Base-by-base conservation (phyloP, 1,284 basidiomycete species). In the Tilletiaria anomala region DNA sequence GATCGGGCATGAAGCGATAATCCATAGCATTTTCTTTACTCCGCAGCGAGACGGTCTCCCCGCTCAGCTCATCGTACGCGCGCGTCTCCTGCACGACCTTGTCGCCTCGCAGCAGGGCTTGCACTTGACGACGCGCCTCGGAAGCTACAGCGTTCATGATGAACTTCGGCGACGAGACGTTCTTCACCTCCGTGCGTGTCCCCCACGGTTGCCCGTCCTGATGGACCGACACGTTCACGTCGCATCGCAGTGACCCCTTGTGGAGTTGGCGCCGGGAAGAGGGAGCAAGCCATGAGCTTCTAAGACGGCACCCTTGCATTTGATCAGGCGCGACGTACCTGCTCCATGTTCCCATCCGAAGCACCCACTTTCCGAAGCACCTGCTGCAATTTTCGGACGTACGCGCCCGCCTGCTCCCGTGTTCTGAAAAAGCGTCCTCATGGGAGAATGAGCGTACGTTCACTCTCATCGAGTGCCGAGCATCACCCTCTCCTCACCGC, bases 1-100 rank as follows among this genome's bases (percentile, higher is more conserved):
- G 80, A 65, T 97, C 93, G 0, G 93, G 93, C 86, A 99, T 89
- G 70, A 94, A 99, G 5, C 91, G 76, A 67, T 97, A 99, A 65
- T 97, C 91, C 4, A 83, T 83, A 0, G 86, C 82, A 56, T 88
- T 83, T 60, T 94, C 91, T 68, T 99, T 97, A 35, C 77, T 79
- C 32, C 93, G 76, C 44, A 96, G 69, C 16, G 73, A 73, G 69
- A 78, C 89, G 0, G 93, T 97, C 58, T 80, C 75, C 10, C 80
- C 80, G 2, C 73, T 78, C 41, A 79, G 71, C 64, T 89, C 85
- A 65, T 96, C 78, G 59, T 89, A 88, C 0, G 86, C 86, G 20
- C 87, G 76, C 1, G 93, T 97, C 68, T 96, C 86, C 68, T 91
- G 87, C 11, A 72, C 63, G 0, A 91, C 75, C 1, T 56, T 32